Conservation (phyloP, 352 stramenopile genomes). For the Globisporangium lucens region DNA sequence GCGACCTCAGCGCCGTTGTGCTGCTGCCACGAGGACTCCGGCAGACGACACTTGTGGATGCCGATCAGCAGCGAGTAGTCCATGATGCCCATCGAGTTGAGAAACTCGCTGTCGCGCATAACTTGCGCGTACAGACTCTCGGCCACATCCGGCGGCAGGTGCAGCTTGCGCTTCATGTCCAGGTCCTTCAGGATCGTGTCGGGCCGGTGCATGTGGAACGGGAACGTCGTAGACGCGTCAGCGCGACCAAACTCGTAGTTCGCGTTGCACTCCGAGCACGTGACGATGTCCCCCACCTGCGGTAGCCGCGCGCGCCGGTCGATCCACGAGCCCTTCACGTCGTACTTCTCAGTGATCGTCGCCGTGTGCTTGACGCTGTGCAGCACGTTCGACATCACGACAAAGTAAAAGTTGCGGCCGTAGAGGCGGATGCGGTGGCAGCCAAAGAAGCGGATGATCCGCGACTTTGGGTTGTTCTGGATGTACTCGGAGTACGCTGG, state of each 20-base stretch:
- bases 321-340: conserved; percentile 76
- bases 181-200: conserved; percentile 74
- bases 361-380: conserved; percentile 51
- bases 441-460: conserved; percentile 85
- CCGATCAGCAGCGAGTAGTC: conserved; percentile 76
- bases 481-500: conserved; percentile 68
- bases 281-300: conserved; percentile 50
- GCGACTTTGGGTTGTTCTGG: conserved; percentile 47
- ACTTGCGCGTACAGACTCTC: conserved; percentile 48
- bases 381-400: conserved; percentile 80
- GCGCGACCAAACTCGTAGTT: conserved; percentile 39
- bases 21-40: conserved; percentile 18
- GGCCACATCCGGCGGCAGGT: conserved; percentile 31
- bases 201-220: conserved; percentile 53
- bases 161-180: conserved; percentile 45
- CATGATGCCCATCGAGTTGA: conserved; percentile 72
- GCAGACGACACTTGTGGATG: conserved; percentile 59
- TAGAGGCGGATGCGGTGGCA: conserved; percentile 81
- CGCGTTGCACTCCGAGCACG: conserved; percentile 64
- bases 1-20: conserved; percentile 3
- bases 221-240: conserved; percentile 26
- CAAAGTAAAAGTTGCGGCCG: conserved; percentile 77
- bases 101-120: conserved; percentile 54
- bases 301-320: conserved; percentile 50
- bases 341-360: conserved; percentile 70